Evolutionary conservation across 805 yeast genomes (phyloP).

Genomic region (Starmerella apicola): DNA sequence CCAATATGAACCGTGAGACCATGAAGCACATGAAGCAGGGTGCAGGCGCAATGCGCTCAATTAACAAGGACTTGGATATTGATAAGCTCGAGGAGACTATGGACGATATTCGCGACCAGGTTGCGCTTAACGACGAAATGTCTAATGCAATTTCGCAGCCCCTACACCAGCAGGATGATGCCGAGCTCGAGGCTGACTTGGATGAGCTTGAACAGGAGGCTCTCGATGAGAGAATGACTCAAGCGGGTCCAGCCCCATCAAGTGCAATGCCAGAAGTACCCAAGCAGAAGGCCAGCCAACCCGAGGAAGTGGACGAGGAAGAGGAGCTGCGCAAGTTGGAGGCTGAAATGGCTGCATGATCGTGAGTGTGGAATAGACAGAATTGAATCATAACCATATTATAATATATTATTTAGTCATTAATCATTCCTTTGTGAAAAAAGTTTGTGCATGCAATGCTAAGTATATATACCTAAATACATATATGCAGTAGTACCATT

Average conservation of each 20-base stretch:
- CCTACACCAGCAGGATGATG: conserved; percentile 70
- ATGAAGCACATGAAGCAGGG: conserved; percentile 99
- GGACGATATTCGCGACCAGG: conserved; percentile 97
- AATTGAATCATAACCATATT: no score
- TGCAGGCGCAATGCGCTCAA: conserved; percentile 89
- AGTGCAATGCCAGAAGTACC: conserved; percentile 25
- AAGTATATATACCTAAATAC: background rate
- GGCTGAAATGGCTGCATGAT: conserved; percentile 33
- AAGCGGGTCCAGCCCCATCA: conserved; percentile 33
- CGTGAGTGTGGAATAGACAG: no score
- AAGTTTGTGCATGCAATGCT: background rate
- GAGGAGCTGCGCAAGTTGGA: conserved; percentile 33
- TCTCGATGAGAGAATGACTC: conserved; percentile 44
- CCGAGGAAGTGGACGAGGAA: conserved; percentile 29
- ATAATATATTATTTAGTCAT: no score
- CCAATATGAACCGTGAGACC: conserved; percentile 92
- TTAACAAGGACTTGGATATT: conserved; percentile 87
- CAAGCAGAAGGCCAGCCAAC: conserved; percentile 18
- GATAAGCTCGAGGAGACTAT: conserved; percentile 95
- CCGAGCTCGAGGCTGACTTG: conserved; percentile 88
- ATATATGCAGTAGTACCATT: background rate
- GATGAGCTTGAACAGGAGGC: conserved; percentile 79
- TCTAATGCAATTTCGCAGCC: conserved; percentile 94
- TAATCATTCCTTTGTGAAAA: no score
- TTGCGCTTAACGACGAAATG: conserved; percentile 87